phyloP scores from a whole-genome alignment of 768 basidiomycete genomes.

The Kwoniella bestiolae region DNA sequence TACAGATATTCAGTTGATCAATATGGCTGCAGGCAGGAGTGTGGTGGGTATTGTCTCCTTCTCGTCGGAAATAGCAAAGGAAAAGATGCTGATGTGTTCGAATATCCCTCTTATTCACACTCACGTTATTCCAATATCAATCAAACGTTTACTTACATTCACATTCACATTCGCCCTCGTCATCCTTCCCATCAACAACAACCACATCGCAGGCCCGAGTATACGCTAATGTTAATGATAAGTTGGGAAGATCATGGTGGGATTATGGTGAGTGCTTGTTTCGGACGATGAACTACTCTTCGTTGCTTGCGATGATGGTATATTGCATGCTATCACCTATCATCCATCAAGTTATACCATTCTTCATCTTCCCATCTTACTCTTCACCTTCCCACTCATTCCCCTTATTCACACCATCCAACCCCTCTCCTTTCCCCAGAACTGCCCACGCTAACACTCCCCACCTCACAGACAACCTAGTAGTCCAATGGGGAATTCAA shows the following conservation, averaged over 20 bases:
- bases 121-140: background rate
- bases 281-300: no score
- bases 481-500: slow-evolving; percentile 94
- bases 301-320: no score
- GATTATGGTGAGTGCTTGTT: slow-evolving; percentile 77
- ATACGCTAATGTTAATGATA: slow-evolving; percentile 84
- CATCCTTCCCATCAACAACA: background rate
- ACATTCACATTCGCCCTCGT: background rate
- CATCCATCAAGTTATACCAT: no score
- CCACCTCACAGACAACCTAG: slow-evolving; percentile 72
- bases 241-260: slow-evolving; percentile 87
- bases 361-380: no score
- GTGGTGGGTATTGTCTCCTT: slow-evolving; percentile 15
- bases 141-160: background rate
- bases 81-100: background rate
- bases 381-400: no score
- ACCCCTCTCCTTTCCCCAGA: slow-evolving; percentile 13
- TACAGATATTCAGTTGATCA: background rate
- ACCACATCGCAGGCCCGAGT: slow-evolving; percentile 57
- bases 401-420: no score
- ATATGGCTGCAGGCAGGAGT: slow-evolving; percentile 21
- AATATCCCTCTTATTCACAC: background rate
- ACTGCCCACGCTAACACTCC: background rate
- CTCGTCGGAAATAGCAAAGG: background rate
- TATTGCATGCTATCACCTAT: no score